Evolutionary conservation across 2,329 filamentous ascomycete genomes (phyloP).

Genomic region (Fusarium sp.): DNA sequence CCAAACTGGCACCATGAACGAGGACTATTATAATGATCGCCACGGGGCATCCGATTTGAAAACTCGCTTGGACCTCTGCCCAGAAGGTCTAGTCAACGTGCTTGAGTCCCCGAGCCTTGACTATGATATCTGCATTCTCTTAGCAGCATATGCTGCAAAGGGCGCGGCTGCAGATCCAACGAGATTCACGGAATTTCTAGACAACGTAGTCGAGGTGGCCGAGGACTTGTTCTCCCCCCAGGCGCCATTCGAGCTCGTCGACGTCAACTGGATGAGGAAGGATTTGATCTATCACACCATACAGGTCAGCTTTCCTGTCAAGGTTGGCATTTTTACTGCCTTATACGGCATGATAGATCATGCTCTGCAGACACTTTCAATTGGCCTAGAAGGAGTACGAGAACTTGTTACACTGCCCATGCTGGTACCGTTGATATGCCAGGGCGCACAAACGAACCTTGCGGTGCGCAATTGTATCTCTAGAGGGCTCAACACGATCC

Average conservation of each 20-base stretch:
- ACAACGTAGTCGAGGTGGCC: not conserved
- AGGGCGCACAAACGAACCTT: no score
- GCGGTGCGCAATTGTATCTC: not conserved
- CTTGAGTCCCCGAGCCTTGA: fast-evolving
- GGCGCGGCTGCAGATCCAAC: fast-evolving
- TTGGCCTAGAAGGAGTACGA: not conserved
- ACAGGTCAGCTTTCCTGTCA: fast-evolving
- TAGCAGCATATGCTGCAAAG: not conserved
- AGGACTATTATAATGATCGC: fast-evolving
- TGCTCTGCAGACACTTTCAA: fast-evolving
- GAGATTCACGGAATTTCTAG: not conserved
- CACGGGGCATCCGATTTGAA: fast-evolving
- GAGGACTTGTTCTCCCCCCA: not conserved
- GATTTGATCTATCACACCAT: not conserved
- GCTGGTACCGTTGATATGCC: fast-evolving
- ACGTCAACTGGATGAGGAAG: fast-evolving
- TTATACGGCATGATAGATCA: fast-evolving
- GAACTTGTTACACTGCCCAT: not conserved
- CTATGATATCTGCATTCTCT: not conserved
- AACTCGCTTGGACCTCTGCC: no score
- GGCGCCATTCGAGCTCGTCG: fast-evolving
- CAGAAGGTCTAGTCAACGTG: fast-evolving
- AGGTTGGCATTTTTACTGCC: fast-evolving
- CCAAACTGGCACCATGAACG: fast-evolving
- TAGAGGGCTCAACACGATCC: fast-evolving